Conservation (phyloP, 2,329 filamentous ascomycete genomes). For the Scytalidium lignicola region DNA sequence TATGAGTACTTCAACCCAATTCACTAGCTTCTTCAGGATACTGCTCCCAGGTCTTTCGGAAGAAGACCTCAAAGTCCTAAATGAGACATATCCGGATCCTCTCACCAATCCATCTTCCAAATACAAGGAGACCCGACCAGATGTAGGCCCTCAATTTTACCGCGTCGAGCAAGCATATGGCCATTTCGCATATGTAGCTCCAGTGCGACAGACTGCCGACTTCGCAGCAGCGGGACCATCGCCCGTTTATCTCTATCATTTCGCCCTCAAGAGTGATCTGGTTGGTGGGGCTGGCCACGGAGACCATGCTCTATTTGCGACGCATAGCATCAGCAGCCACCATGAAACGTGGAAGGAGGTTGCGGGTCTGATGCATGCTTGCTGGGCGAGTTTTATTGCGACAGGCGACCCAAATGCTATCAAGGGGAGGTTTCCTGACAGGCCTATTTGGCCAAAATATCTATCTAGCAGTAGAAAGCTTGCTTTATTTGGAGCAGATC, state of each 20-base stretch:
- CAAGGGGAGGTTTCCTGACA: conserved; percentile 10
- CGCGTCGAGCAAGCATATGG: conserved; percentile 56
- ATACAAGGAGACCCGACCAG: conserved; percentile 33
- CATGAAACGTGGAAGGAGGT: conserved; percentile 12
- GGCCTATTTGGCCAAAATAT: conserved; percentile 19
- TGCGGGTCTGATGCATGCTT: conserved; percentile 24
- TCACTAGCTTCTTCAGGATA: conserved; percentile 54
- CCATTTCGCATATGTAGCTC: conserved; percentile 60
- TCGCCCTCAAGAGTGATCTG: conserved; percentile 38
- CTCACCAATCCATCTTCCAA: conserved; percentile 32
- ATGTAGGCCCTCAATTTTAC: conserved; percentile 49
- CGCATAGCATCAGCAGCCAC: conserved; percentile 27
- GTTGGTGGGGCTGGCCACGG: conserved; percentile 36
- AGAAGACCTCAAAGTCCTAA: conserved; percentile 48
- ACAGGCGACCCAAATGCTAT: conserved; percentile 26
- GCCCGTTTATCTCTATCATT: conserved; percentile 54
- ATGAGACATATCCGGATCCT: conserved; percentile 59
- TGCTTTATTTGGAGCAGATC: conserved; percentile 55
- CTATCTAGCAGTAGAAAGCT: conserved; percentile 20
- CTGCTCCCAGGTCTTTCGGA: conserved; percentile 54
- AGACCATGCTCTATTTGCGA: conserved; percentile 39
- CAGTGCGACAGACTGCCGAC: conserved; percentile 55
- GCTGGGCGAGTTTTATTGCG: conserved; percentile 27
- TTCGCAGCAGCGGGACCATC: conserved; percentile 24
- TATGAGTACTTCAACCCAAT: conserved; percentile 43